phyloP scores from a whole-genome alignment of 2,329 filamentous ascomycete species.

The Chaetothyriales sp. region DNA sequence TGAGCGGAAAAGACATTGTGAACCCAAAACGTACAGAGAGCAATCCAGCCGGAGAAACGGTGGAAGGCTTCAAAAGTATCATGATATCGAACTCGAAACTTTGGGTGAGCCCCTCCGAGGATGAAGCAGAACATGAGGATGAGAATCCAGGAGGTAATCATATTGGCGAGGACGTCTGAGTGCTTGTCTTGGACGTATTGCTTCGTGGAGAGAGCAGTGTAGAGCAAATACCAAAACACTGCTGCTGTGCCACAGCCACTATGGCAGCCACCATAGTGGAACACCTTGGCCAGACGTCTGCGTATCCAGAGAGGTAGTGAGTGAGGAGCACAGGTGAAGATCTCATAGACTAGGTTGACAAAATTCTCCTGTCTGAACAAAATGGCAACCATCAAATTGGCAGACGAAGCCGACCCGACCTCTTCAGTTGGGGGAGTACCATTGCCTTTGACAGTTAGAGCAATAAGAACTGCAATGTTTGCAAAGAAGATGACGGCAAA shows the following conservation, averaged over 20 bases:
- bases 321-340: constrained; percentile 30
- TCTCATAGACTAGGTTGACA: constrained; percentile 36
- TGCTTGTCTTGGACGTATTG: not conserved
- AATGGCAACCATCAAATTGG: constrained; percentile 34
- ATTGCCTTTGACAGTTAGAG: no score
- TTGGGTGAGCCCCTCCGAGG: constrained; percentile 48
- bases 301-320: constrained; percentile 32
- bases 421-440: no score
- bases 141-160: constrained; percentile 33
- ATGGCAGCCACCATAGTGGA: constrained; percentile 40
- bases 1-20: constrained; percentile 37
- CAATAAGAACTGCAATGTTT: no score
- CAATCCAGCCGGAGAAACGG: constrained; percentile 58
- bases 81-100: constrained; percentile 47
- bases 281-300: constrained; percentile 34
- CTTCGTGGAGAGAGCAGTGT: constrained; percentile 24
- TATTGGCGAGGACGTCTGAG: constrained; percentile 28
- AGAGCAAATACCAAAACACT: constrained; percentile 32
- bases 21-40: constrained; percentile 49
- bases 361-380: constrained; percentile 38
- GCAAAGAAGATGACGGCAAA: no score
- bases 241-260: constrained; percentile 36
- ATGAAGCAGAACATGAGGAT: constrained; percentile 44
- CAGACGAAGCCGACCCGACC: constrained; percentile 29
- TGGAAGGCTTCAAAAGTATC: constrained; percentile 57